Base-by-base conservation (phyloP, 352 stramenopile species). In the Chrysophaeum taylorii region DNA sequence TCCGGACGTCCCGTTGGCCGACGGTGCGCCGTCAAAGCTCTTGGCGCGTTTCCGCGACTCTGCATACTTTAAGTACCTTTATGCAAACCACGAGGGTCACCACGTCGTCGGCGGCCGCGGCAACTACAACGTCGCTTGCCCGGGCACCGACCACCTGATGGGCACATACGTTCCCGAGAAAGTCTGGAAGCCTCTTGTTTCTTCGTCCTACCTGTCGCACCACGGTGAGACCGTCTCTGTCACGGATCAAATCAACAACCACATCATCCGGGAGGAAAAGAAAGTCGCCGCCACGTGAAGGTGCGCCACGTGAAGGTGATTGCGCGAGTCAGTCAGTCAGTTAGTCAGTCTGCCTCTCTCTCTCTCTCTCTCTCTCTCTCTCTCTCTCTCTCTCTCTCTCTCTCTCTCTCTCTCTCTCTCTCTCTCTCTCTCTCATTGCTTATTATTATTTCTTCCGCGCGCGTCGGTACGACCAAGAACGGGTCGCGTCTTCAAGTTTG, bases 101-200 rank as follows among this genome's bases (percentile, higher is more conserved):
- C 57, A 66, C 57, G 57, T 66, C 57, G 36, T 66, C 57, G 57
- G 57, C 57, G 57, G 57, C 57, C 31, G 36, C 33, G 57, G 57
- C 57, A 66, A 66, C 57, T 66, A 66, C 57, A 66, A 66, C 57
- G 57, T 66, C 33, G 31, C 33, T 36, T 66, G 57, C 57, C 57
- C 57, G 5, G 33, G 31, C 57, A 45, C 35, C 16, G 57, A 66
- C 36, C 57, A 66, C 36, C 21, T 66, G 16, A 36, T 66, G 16
- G 31, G 57, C 57, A 66, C 57, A 1, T 66, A 45, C 35, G 31
- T 66, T 36, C 27, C 27, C 2, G 57, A 66, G 35, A 31, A 21
- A 18, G 18, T 33, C 12, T 66, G 57, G 57, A 9, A n/a, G 35
- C 57, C 57, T 2, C 27, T 14, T 1, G 57, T 31, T 4, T 16